These are phyloP conservation scores for Arctium minus DNA, from an alignment of 129 eudicot genomes.

Conservation along the genomic window DNA sequence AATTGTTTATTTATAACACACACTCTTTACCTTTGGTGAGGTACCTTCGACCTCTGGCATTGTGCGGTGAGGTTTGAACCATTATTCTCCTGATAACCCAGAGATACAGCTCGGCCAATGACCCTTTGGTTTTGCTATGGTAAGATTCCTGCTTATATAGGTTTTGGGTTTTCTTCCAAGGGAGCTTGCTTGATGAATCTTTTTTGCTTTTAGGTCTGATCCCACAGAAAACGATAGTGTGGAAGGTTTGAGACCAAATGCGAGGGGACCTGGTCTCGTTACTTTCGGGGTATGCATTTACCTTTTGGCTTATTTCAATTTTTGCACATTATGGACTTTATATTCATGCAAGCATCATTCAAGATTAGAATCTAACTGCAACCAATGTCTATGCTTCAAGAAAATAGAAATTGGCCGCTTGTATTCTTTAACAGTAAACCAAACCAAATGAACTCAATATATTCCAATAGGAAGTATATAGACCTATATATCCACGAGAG, in stretches of 20 bases:
- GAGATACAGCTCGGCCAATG: too few relatives aligned
- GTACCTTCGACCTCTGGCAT: too few relatives aligned
- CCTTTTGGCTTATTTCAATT: not conserved
- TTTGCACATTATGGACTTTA: not conserved
- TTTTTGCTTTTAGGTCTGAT: slow-evolving; percentile 68
- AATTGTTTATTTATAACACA: too few relatives aligned
- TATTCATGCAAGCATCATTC: not conserved
- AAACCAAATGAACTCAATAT: not conserved
- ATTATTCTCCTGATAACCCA: too few relatives aligned
- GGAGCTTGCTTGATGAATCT: not conserved
- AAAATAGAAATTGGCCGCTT: slow-evolving; percentile 2
- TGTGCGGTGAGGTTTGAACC: too few relatives aligned
- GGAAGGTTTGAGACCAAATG: slow-evolving; percentile 95
- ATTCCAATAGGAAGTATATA: not conserved
- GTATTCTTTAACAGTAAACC: not conserved
- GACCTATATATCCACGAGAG: not conserved
- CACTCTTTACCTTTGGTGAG: too few relatives aligned
- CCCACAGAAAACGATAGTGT: slow-evolving; percentile 99
- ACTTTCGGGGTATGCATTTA: slow-evolving; percentile 77
- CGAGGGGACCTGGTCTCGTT: slow-evolving; percentile 94
- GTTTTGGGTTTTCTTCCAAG: not conserved
- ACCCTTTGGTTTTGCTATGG: not conserved
- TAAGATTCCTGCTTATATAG: not conserved
- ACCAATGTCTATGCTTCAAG: not conserved
- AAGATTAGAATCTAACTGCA: not conserved